Percentiles rank a stretch among this genome's conserved stretches.
Evolutionary conservation across 805 yeast genomes (phyloP).

Genomic region (Saturnispora sanitii): DNA sequence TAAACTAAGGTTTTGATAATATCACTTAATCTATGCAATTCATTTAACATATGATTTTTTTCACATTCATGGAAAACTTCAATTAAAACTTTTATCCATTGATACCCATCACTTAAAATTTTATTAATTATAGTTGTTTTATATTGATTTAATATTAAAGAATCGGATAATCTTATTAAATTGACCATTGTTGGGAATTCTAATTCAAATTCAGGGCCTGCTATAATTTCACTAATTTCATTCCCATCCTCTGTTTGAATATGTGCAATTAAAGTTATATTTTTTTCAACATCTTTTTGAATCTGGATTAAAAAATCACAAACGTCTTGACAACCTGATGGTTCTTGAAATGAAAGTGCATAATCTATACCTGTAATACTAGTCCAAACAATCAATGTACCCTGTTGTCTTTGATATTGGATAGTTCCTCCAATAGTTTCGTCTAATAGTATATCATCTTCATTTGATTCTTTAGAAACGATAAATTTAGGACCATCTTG

Average conservation of each 20-base stretch:
- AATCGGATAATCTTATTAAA: constrained; percentile 43
- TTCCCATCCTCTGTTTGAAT: constrained; percentile 30
- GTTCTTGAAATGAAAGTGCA: constrained; percentile 87
- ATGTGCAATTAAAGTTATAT: constrained; percentile 67
- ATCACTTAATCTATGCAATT: constrained; percentile 58
- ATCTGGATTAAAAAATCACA: constrained; percentile 72
- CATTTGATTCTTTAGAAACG: constrained; percentile 62
- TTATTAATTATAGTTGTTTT: constrained; percentile 45
- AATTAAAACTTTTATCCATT: constrained; percentile 36
- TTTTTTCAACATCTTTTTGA: constrained; percentile 48
- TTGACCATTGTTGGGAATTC: constrained; percentile 41
- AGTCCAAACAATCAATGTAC: constrained; percentile 90
- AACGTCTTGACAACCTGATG: constrained; percentile 74
- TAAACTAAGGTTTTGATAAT: constrained; percentile 62
- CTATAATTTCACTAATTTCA: constrained; percentile 65
- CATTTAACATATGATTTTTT: constrained; percentile 36
- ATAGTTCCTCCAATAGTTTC: constrained; percentile 63
- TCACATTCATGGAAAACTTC: constrained; percentile 51
- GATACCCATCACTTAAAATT: constrained; percentile 41
- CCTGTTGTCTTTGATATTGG: constrained; percentile 90
- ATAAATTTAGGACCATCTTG: constrained; percentile 45
- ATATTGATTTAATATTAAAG: constrained; percentile 25
- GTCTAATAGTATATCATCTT: constrained; percentile 48
- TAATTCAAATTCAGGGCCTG: constrained; percentile 74
- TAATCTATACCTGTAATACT: constrained; percentile 62